Base-by-base conservation (phyloP, 106 monocot species). In the Apostasia shenzhenica region DNA sequence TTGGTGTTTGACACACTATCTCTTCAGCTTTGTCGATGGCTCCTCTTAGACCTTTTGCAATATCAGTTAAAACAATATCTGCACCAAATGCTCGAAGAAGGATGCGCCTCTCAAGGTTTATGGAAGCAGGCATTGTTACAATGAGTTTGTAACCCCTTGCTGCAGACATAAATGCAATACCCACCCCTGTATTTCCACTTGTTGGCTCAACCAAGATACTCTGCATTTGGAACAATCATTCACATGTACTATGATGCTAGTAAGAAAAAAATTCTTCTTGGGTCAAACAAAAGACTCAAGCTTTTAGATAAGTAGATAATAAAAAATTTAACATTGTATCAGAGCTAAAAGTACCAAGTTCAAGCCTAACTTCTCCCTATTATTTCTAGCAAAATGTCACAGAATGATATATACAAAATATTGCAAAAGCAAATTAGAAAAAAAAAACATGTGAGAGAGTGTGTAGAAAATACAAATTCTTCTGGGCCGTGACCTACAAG, bases 151-250 rank as follows among this genome's bases (percentile, higher is more conserved):
- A 94, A 61, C 94, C 94, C 79, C 75, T 90, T 4, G 83, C 90
- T 57, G 94, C 94, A 77, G 94, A 90, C 51, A 87, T 84, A 85
- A 83, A 94, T 66, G 90, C 94, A 75, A 94, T 79, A 59, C 90
- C 87, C 14, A 94, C 70, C 55, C 94, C 94, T 37, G 87, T 94
- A 71, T 94, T 94, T 49, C 94, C 90, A 70, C 77, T 94, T 52
- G 87, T 90, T 60, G 94, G 94, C 66, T 94, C 90, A n/a, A 94
- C 87, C 73, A 94, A 69, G 77, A 81, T 79, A 43, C 63, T 94
- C 90, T 94, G 81, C 68, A 74, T 58, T 55, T 55, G 3, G 68
- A 64, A 67, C 6, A 60, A 45, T 40, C 45, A 63, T 63, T 45
- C 45, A 2, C n/a, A 13, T 59, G 26, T 26, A 26, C 26, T 26